Base-by-base conservation (phyloP, 495 filamentous ascomycete genomes). In the Delitschia confertaspora region DNA sequence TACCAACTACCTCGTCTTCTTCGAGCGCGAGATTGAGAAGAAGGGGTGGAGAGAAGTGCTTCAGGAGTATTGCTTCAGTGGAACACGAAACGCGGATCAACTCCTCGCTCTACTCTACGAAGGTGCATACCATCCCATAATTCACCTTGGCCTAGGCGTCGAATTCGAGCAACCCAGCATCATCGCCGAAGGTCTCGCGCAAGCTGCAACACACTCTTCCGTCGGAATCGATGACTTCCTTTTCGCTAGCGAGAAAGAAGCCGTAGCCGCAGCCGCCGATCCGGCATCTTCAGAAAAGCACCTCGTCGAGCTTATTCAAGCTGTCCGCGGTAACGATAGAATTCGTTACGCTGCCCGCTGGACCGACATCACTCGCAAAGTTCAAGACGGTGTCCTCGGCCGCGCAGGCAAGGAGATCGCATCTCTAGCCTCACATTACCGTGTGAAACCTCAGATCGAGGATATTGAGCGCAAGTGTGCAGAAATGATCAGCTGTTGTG, bases 401-500 rank as follows among this genome's bases (percentile, higher is more conserved):
- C 65, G 78, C 7, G 82, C 78, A 3, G 64, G 61, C 26, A 69
- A 80, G 9, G 70, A 80, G 52, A 79, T 83, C 61, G 44, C 82
- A 14, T 51, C 60, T 11, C 56, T 79, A 49, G 73, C 76, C 2
- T 65, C 66, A 6, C 70, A 76, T 48, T 85, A 72, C 41, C 68
- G 58, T 3, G 74, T 87, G 1, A 57, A 65, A 8, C 51, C 49
- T 0, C n/a, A n/a, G n/a, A n/a, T n/a, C n/a, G 60, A 68, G 6
- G 72, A 77, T 4, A 72, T 53, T 88, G 3, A 67, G 80, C n/a
- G 69, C 74, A 47, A 73, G 69, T 55, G 71, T 75, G 13, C 77
- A 73, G 0, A 85, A 88, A 65, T 89, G 76, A 79, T 76, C 20
- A 76, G 85, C 51, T 66, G 70, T 0, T 59, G 36, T 53, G 67